Base-by-base conservation (phyloP, 805 yeast species). In the Candida loeiensis region DNA sequence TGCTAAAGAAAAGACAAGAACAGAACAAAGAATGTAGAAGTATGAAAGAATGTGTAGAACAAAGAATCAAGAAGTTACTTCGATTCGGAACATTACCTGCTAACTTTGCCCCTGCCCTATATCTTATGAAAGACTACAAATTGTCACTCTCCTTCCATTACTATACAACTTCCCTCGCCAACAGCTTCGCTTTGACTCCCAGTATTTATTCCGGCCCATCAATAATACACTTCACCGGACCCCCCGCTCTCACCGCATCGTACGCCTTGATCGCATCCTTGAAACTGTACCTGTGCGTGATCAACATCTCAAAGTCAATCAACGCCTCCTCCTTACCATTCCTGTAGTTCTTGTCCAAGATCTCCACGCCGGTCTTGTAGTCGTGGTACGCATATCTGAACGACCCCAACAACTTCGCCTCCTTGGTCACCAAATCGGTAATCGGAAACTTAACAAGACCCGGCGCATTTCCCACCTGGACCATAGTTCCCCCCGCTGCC, bases 401-500 rank as follows among this genome's bases (percentile, higher is more conserved):
- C 30, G 82, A 77, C 16, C 96, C 96, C 51, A 73, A 78, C 49
- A 84, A 69, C 1, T 74, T 69, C 45, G 85, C 59, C 59, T 88
- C 95, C 53, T 79, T 82, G 47, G 76, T 76, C 32, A 81, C 77
- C 40, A 87, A 65, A 44, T 73, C 77, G 6, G 85, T 77, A 52
- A 88, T 76, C 41, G 96, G 95, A 74, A 88, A 82, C 42, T 73
- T 71, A 45, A 85, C 72, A 34, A 75, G 70, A 30, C 78, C 81
- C 31, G 74, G 76, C 18, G 95, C 91, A 79, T 85, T 85, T 31
- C 96, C 96, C 24, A 85, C 91, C 62, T 86, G 95, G 24, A 85
- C 88, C 52, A 73, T 80, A 36, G 80, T 69, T 16, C 95, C 95
- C 41, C 86, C 88, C 24, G 78, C 69, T 37, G 65, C 74, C 43